A percentile compares a stretch with the other conserved stretches of the same genome.
These are phyloP conservation scores for Shiraia bambusicola DNA, from an alignment of 2,329 filamentous ascomycete species.

Conservation along the genomic window DNA sequence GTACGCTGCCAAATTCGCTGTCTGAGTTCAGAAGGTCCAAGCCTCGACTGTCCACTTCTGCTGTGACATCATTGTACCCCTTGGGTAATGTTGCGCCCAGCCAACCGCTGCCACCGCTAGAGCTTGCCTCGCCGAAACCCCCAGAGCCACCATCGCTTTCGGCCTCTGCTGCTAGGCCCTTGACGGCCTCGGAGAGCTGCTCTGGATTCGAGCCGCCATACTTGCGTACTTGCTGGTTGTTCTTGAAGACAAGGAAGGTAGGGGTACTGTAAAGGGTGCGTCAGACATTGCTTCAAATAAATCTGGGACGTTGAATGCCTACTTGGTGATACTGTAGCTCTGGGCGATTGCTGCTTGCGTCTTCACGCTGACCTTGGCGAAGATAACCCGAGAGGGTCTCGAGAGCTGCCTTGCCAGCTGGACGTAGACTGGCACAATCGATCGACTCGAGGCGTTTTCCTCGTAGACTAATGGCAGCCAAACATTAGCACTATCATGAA, in stretches of 20 bases:
- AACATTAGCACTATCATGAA: slow-evolving; percentile 27
- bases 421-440: slow-evolving; percentile 81
- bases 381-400: slow-evolving; percentile 71
- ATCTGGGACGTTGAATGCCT: slow-evolving; percentile 32
- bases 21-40: slow-evolving; percentile 88
- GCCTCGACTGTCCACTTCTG: slow-evolving; percentile 74
- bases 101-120: slow-evolving; percentile 61
- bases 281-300: not conserved
- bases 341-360: slow-evolving; percentile 70
- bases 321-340: slow-evolving; percentile 71
- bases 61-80: slow-evolving; percentile 80
- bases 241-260: slow-evolving; percentile 82
- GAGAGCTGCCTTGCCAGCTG: slow-evolving; percentile 71
- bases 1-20: slow-evolving; percentile 70
- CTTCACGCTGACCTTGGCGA: slow-evolving; percentile 86
- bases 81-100: slow-evolving; percentile 72
- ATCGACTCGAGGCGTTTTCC: slow-evolving; percentile 82
- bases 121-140: slow-evolving; percentile 46
- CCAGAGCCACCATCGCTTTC: slow-evolving; percentile 48
- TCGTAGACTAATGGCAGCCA: slow-evolving; percentile 67
- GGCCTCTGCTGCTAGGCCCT: slow-evolving; percentile 69
- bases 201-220: slow-evolving; percentile 73
- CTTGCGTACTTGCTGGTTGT: slow-evolving; percentile 66
- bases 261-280: slow-evolving; percentile 61
- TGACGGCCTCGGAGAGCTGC: slow-evolving; percentile 69